Base-by-base conservation (phyloP, 169 alveolate species). In the Plasmodium adleri region DNA sequence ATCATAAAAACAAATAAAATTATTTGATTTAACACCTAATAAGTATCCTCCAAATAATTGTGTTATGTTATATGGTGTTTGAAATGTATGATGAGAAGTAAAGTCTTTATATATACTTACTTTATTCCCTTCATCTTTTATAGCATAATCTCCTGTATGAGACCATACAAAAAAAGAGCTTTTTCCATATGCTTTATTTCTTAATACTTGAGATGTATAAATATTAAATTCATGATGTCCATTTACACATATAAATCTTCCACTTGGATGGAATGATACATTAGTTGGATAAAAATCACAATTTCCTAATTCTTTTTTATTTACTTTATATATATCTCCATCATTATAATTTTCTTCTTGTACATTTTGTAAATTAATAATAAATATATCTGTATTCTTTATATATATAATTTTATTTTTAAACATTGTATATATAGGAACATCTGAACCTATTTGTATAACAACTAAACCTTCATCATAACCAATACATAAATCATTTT, bases 151-250 rank as follows among this genome's bases (percentile, higher is more conserved):
- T 24, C 99, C 99, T 52, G 96, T 97, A 60, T 93, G 74, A 9
- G 99, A 93, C 99, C 99, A 98, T 8, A 95, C 99, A 56, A 98
- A 94, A 76, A 97, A 99, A 60, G 95, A 88, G 17, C 99, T 99
- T 52, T 95, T 94, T 20, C 99, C 99, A 91, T 96, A 97, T 8
- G 98, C 96, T 93, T 97, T 95, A 91, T 96, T 97, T 9, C 98
- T 95, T 87, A 97, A 26, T 43, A 78, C 97, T 94, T 96, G 97
- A 2, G 98, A 95, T 1, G 99, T 96, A 96, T 97, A 98, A 9
- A 98, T 96, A 24, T 97, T 96, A 94, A 95, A 98, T 85, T 98
- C 99, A n/a, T 98, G 97, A 78, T 99, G 99, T 20, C 99, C 99
- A 91, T 97, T 97, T 12, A 99, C 96, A 2, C 99, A 98, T 71